Evolutionary conservation across 306 rosid genomes (phyloP), one percentile per base, ranked within the genome.

Genomic region (Pyrus pyrifolia): DNA sequence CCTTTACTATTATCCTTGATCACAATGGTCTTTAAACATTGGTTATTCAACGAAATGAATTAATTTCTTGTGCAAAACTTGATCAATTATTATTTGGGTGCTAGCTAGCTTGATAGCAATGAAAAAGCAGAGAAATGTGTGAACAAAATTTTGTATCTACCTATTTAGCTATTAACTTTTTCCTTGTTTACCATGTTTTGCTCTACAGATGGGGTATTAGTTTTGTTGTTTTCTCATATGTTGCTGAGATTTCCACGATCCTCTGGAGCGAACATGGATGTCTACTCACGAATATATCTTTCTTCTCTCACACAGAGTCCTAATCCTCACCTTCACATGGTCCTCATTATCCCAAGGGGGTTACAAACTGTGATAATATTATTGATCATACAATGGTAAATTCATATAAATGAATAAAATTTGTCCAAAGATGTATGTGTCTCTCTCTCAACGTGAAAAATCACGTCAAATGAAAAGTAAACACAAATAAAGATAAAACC

Each of bases 221-320:
- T 38, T 85, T 75, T 68, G 81, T 67, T 35, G 68, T 44, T 80
- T 67, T 81, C 58, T 81, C 21, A 60, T 65, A 57, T 68, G 89
- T 64, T 59, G 68, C 77, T 71, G 17, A 78, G 81, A 74, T 79
- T 80, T 72, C 68, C 76, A 68, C 70, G 71, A 83, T 86, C 78
- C 52, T 74, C 68, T 74, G 23, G 40, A 71, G 53, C 67, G 73
- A 78, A 53, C 10, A 74, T 79, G 79, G 31, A 69, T 75, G 12
- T 67, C 79, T 80, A 75, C 80, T 70, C n/a, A 19, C 12, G 31
- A 76, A 58, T 38, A 10, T 30, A 10, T 4, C 12, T 25, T 23
- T 27, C 25, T 25, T 46, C 25, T 44, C 11, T 12, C 35, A 1
- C 5, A 1, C 11, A 46, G 29, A 52, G 29, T 70, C 73, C 53